phyloP scores from a whole-genome alignment of 305 asterid genomes.

The Solanum hybrid region DNA sequence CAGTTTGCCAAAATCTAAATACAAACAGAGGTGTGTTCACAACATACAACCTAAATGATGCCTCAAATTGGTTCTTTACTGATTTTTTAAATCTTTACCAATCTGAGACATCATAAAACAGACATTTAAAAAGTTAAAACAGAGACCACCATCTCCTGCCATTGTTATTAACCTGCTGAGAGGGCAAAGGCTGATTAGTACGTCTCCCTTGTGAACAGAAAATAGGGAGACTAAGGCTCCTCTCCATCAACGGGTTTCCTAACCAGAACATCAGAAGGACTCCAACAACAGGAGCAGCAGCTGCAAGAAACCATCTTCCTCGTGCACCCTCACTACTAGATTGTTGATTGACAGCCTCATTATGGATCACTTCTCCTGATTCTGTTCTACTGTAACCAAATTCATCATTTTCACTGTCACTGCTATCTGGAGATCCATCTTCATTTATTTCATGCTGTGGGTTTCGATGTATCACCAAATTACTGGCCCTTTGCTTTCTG shows the following conservation, averaged over 20 bases:
- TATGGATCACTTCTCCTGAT: conserved; percentile 17
- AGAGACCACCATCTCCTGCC: conserved; percentile 63
- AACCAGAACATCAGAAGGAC: conserved; percentile 57
- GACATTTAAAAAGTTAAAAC: conserved; percentile 18
- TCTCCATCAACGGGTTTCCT: conserved; percentile 32
- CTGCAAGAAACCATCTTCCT: conserved; percentile 51
- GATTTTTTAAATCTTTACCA: not conserved
- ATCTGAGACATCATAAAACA: not conserved
- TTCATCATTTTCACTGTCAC: conserved; percentile 20
- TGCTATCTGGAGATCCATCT: conserved; percentile 25
- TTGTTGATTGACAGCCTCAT: conserved; percentile 13
- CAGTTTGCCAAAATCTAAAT: not conserved
- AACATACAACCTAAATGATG: not conserved
- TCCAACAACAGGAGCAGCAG: conserved; percentile 68
- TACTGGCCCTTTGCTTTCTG: conserved; percentile 27
- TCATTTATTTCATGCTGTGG: conserved; percentile 23
- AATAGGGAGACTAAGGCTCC: conserved; percentile 15
- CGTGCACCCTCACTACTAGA: conserved; percentile 15
- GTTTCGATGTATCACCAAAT: conserved; percentile 8
- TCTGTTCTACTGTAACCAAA: conserved; percentile 10
- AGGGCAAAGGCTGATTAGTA: conserved; percentile 5
- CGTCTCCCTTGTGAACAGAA: conserved; percentile 2
- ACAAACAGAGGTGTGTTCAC: not conserved
- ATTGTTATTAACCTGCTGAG: conserved; percentile 30
- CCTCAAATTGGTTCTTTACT: not conserved